Conservation (phyloP, 2,329 filamentous ascomycete species). For the Microthyrium microscopicum region DNA sequence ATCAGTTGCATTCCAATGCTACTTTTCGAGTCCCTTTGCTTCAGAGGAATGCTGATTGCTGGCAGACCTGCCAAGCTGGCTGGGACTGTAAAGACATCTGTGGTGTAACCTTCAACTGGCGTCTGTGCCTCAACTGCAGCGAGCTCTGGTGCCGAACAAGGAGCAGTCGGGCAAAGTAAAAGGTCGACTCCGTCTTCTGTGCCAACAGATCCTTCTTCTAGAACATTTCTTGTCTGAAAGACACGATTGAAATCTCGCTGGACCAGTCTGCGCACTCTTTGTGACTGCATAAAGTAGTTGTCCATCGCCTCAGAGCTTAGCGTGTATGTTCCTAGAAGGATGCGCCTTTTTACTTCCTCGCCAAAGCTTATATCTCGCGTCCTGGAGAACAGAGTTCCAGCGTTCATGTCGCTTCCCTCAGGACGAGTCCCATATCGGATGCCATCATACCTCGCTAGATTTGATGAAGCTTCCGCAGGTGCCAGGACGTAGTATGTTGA, state of each 20-base stretch:
- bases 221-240: conserved; percentile 32
- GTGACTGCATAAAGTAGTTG: conserved; percentile 93
- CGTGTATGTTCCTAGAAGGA: conserved; percentile 78
- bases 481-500: conserved; percentile 93
- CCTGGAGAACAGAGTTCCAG: conserved; percentile 22
- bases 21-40: conserved; percentile 14
- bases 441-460: conserved; percentile 92
- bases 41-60: conserved; percentile 65
- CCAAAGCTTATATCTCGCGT: conserved; percentile 39
- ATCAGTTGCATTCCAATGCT: conserved; percentile 54
- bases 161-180: conserved; percentile 73
- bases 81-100: conserved; percentile 91
- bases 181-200: conserved; percentile 57
- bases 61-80: conserved; percentile 84
- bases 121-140: conserved; percentile 37
- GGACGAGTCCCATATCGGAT: conserved; percentile 66
- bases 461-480: conserved; percentile 87
- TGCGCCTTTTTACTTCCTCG: conserved; percentile 67
- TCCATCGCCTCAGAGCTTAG: conserved; percentile 81
- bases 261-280: conserved; percentile 69
- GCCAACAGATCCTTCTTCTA: conserved; percentile 13
- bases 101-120: conserved; percentile 65
- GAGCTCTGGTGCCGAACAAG: conserved; percentile 53
- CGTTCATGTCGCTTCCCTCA: conserved; percentile 36
- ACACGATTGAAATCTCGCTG: conserved; percentile 72